phyloP scores from a whole-genome alignment of 805 yeast species.

The Ogataea naganishii region DNA sequence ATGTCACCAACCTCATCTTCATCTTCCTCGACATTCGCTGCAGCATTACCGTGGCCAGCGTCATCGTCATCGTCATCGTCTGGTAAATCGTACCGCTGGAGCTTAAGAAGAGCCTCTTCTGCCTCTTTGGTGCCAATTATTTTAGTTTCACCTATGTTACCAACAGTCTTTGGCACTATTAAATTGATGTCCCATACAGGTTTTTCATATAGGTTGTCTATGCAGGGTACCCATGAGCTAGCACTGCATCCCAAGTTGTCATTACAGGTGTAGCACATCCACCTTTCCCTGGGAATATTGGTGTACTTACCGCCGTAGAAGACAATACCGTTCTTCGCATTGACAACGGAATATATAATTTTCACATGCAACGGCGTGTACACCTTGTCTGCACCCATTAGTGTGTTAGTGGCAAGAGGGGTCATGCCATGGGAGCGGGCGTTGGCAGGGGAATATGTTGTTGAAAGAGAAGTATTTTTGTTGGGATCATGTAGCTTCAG shows the following conservation, averaged over 20 bases:
- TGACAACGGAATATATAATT: slow-evolving; percentile 55
- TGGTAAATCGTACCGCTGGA: slow-evolving; percentile 10
- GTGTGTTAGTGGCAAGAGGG: slow-evolving; percentile 24
- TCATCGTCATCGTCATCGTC: slow-evolving; percentile 19
- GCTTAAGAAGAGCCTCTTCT: slow-evolving; percentile 17
- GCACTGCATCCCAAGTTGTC: slow-evolving; percentile 72
- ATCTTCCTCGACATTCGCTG: slow-evolving; percentile 31
- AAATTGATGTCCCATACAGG: slow-evolving; percentile 89
- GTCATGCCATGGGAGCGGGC: slow-evolving; percentile 25
- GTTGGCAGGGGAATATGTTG: slow-evolving; percentile 25
- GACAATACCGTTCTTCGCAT: slow-evolving; percentile 65
- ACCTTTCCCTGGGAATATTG: slow-evolving; percentile 34
- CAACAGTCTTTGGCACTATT: slow-evolving; percentile 73
- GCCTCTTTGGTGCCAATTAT: slow-evolving; percentile 32
- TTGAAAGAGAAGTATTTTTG: slow-evolving; percentile 18
- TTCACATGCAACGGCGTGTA: slow-evolving; percentile 69
- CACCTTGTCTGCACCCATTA: slow-evolving; percentile 31
- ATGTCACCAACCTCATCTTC: slow-evolving; percentile 37
- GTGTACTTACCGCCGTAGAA: slow-evolving; percentile 59
- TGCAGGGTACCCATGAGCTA: slow-evolving; percentile 97
- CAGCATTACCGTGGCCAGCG: slow-evolving; percentile 19
- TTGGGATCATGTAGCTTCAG: slow-evolving; percentile 49
- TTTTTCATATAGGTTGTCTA: slow-evolving; percentile 80
- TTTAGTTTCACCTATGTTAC: slow-evolving; percentile 51
- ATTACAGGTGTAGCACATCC: slow-evolving; percentile 87